Conservation (phyloP, 2,329 filamentous ascomycete genomes). For the Ophiostoma sp. region DNA sequence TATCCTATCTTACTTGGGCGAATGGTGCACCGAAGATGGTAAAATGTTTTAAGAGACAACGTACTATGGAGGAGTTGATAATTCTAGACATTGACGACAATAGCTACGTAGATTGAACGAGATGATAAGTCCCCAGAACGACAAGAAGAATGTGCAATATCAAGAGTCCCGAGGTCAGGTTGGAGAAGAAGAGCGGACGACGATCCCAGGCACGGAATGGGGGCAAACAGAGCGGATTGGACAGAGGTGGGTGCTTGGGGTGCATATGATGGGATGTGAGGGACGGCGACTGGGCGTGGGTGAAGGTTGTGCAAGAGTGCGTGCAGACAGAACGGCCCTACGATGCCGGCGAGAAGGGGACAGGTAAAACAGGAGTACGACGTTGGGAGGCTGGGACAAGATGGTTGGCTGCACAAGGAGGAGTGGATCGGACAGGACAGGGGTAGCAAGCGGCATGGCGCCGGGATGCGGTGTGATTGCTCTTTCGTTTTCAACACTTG, state of each 20-base stretch:
- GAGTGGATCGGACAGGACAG: slow-evolving; percentile 2
- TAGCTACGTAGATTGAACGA: too few relatives aligned
- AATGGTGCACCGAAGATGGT: too few relatives aligned
- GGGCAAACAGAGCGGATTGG: neutral
- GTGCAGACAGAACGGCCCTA: neutral
- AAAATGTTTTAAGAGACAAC: too few relatives aligned
- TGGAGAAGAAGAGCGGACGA: too few relatives aligned
- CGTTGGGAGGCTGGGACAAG: neutral
- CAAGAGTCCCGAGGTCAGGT: too few relatives aligned
- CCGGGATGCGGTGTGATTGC: neutral
- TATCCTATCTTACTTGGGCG: too few relatives aligned
- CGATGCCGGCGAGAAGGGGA: slow-evolving; percentile 4
- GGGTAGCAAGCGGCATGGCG: slow-evolving; percentile 11
- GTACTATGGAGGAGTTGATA: too few relatives aligned
- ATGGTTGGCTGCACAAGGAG: slow-evolving; percentile 10
- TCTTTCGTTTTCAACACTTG: neutral
- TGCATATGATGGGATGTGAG: neutral
- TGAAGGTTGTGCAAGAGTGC: neutral
- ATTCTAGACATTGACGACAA: too few relatives aligned
- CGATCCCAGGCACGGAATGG: neutral
- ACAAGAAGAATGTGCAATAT: too few relatives aligned
- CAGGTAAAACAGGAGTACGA: slow-evolving; percentile 9
- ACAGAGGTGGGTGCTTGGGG: neutral
- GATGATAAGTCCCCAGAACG: too few relatives aligned
- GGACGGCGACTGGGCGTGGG: neutral